These are phyloP conservation scores for Paxillus rubicundulus DNA, from an alignment of 768 basidiomycete genomes.

Conservation along the genomic window DNA sequence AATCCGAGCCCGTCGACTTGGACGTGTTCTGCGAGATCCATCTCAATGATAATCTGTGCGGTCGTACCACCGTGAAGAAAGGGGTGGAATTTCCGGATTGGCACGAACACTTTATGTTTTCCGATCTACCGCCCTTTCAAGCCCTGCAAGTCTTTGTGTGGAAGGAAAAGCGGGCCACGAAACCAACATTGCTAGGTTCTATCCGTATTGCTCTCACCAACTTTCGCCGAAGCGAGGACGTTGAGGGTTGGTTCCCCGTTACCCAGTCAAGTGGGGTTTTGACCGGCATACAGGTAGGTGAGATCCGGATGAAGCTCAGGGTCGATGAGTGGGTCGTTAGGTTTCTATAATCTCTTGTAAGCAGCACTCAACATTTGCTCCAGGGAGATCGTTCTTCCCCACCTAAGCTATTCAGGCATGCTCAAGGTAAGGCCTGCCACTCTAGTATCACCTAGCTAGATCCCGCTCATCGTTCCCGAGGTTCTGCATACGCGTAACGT, in stretches of 20 bases:
- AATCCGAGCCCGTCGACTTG: slow-evolving; percentile 56
- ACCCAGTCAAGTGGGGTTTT: slow-evolving; percentile 48
- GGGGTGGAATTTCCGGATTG: slow-evolving; percentile 69
- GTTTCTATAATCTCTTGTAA: not conserved
- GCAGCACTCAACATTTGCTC: slow-evolving; percentile 5
- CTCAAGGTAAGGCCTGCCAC: slow-evolving; percentile 46
- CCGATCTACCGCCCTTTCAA: slow-evolving; percentile 78
- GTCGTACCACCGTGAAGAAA: slow-evolving; percentile 72
- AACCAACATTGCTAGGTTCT: slow-evolving; percentile 56
- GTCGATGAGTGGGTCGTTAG: slow-evolving; percentile 64
- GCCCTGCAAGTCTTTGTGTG: slow-evolving; percentile 65
- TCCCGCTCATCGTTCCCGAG: slow-evolving; percentile 5
- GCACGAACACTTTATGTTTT: slow-evolving; percentile 75
- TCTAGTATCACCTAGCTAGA: not conserved
- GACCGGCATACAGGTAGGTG: slow-evolving; percentile 64
- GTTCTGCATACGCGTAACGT: slow-evolving; percentile 56
- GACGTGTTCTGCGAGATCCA: slow-evolving; percentile 81
- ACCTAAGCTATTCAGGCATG: slow-evolving; percentile 56
- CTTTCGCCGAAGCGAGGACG: slow-evolving; percentile 67
- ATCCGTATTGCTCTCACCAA: slow-evolving; percentile 63
- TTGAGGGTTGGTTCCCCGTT: slow-evolving; percentile 87
- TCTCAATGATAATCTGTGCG: slow-evolving; percentile 63
- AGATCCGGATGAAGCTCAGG: slow-evolving; percentile 67
- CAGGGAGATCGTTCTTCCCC: slow-evolving; percentile 80
- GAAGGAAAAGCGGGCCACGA: slow-evolving; percentile 63